phyloP scores from a whole-genome alignment of 2,329 filamentous ascomycete species.

The Chaetomium globosum region DNA sequence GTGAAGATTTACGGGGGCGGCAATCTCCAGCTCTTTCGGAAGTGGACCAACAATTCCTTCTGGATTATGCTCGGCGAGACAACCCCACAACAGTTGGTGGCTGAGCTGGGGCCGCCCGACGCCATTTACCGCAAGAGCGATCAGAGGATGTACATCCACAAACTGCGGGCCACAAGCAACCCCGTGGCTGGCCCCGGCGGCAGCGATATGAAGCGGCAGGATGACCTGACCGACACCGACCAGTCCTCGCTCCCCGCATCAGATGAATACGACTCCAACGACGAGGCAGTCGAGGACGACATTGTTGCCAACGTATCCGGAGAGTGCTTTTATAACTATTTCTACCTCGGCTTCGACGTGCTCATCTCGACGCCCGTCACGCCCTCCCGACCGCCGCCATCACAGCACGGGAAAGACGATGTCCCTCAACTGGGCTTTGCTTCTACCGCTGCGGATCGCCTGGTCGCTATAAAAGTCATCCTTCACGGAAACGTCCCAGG shows the following conservation, averaged over 20 bases:
- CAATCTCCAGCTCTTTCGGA: constrained; percentile 73
- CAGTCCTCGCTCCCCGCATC: constrained; percentile 74
- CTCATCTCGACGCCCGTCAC: constrained; percentile 77
- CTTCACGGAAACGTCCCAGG: constrained; percentile 94
- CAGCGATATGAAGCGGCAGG: constrained; percentile 50
- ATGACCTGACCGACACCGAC: constrained; percentile 70
- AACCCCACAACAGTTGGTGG: constrained; percentile 86
- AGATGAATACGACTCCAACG: constrained; percentile 66
- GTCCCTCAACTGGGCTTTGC: constrained; percentile 44
- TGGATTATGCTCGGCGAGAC: constrained; percentile 81
- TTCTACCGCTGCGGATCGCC: constrained; percentile 58
- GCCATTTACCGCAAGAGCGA: constrained; percentile 92
- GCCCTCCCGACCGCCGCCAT: constrained; percentile 65
- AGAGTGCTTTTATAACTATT: constrained; percentile 97
- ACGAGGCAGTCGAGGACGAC: constrained; percentile 61
- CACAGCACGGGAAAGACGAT: constrained; percentile 39
- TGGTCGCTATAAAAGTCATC: constrained; percentile 89
- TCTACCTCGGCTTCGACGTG: constrained; percentile 91
- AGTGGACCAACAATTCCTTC: constrained; percentile 66
- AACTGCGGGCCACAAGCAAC: constrained; percentile 58
- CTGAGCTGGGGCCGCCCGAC: constrained; percentile 89
- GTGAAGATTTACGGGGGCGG: constrained; percentile 78
- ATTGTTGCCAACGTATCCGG: constrained; percentile 58
- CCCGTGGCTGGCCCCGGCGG: constrained; percentile 51
- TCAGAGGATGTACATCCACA: constrained; percentile 84